These are phyloP conservation scores for Penicillium coffeae DNA, from an alignment of 495 filamentous ascomycete genomes.

Conservation along the genomic window DNA sequence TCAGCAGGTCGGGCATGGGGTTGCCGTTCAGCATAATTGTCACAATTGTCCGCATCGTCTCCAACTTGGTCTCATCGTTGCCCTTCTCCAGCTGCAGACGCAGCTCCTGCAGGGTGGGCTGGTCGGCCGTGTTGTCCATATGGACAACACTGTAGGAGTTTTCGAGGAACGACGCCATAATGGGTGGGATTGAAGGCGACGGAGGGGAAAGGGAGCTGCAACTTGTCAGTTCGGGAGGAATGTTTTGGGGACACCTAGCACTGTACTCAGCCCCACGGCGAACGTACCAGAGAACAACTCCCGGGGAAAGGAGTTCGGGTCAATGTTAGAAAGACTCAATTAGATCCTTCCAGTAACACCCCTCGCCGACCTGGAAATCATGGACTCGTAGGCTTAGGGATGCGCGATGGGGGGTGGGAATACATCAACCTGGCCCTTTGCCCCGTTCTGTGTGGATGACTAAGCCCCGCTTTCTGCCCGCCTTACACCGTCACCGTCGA, in stretches of 20 bases:
- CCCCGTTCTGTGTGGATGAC: conserved; percentile 50
- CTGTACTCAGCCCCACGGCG: conserved; percentile 15
- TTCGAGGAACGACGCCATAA: conserved; percentile 92
- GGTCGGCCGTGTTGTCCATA: conserved; percentile 89
- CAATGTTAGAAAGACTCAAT: conserved; percentile 24
- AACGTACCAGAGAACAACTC: conserved; percentile 28
- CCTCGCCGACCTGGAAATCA: conserved; percentile 42
- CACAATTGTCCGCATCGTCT: conserved; percentile 97
- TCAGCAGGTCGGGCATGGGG: conserved; percentile 88
- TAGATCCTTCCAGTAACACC: conserved; percentile 31
- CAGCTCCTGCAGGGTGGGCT: conserved; percentile 84
- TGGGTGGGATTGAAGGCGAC: conserved; percentile 36
- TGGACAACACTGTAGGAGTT: conserved; percentile 92
- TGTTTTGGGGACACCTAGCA: conserved; percentile 29
- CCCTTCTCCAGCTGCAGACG: conserved; percentile 95
- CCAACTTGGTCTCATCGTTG: conserved; percentile 92
- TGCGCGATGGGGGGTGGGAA: conserved; percentile 25
- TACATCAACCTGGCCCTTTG: conserved; percentile 44
- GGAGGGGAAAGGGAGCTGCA: conserved; percentile 35
- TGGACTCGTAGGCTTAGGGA: conserved; percentile 31
- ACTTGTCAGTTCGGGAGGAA: conserved; percentile 37
- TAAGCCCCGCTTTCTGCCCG: conserved; percentile 36
- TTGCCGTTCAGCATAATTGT: conserved; percentile 98
- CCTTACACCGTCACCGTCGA: conserved; percentile 2
- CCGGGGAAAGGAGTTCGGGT: conserved; percentile 18